Conservation (phyloP, 108 stramenopile species). For the Skeletonema marinoi region DNA sequence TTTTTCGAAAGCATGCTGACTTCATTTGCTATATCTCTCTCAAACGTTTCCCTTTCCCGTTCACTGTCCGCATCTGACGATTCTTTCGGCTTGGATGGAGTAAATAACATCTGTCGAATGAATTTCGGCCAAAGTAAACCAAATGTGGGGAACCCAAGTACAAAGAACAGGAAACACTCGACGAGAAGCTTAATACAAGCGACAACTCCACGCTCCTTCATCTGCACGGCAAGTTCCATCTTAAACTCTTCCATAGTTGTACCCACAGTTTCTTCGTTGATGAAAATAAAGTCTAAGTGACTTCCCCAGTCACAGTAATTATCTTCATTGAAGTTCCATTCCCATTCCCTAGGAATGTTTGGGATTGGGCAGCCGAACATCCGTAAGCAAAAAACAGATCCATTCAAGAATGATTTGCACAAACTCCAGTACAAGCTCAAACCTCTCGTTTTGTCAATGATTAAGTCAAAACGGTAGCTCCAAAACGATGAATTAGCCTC, state of each 20-base stretch:
- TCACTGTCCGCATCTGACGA: background rate
- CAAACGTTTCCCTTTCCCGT: no score
- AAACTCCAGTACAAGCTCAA: background rate
- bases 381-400: no score
- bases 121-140: conserved; percentile 1
- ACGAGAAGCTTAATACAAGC: background rate
- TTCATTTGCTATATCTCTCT: background rate
- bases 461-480: conserved; percentile 1
- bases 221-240: background rate
- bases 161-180: background rate
- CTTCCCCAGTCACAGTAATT: no score
- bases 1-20: no score
- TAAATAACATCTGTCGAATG: conserved; percentile 7
- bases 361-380: no score
- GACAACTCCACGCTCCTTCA: no score
- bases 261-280: background rate
- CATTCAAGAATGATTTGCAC: no score
- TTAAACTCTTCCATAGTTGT: conserved; percentile 3
- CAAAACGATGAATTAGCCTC: background rate
- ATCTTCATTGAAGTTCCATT: no score
- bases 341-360: no score
- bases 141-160: background rate
- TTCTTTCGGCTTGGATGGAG: background rate
- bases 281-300: no score
- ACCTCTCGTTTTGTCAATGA: conserved; percentile 1